Base-by-base conservation (phyloP, 768 basidiomycete genomes). In the Hirschioporus abietinus region DNA sequence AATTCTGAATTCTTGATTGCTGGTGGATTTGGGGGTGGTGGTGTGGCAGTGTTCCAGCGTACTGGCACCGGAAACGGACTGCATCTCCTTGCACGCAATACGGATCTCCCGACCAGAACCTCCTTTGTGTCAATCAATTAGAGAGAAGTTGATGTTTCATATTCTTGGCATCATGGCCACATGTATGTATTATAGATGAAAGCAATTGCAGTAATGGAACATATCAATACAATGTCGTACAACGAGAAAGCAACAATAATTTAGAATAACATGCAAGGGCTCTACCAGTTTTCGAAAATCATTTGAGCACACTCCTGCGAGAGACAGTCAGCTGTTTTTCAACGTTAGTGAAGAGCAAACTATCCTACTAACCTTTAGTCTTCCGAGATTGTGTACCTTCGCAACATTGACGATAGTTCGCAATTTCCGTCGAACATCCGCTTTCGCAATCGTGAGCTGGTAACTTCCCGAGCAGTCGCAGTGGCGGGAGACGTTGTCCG, bases 391-490 rank as follows among this genome's bases (percentile, higher is more conserved):
- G 74, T 94, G 90, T 60, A 88, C 86, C 30, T 86, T 85, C 1
- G 92, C 89, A 25, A 94, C 88, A 74, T 93, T 96, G 58, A 92
- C 86, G 67, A 96, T 87, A 57, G 94, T 95, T 68, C 87, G 82
- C 70, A 98, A 73, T 75, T 84, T 89, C 63, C 90, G 80, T 70
- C 86, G 84, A 67, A 84, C 79, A 64, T 98, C 95, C 42, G 80
- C 83, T 74, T 90, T 91, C 68, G 84, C 89, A 64, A 91, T 73
- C 18, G 88, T 91, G 58, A 91, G 81, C 68, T 86, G 83, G 75
- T 91, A 97, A 0, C 87, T 78, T 15, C 95, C 96, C 20, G 96
- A 97, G 75, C 97, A 99, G 27, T 85, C 82, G 74, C 96, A 98
- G 65, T 89, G 90, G 68, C 87, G 79, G 20, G 92, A 88, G 23